Evolutionary conservation across 2,329 filamentous ascomycete species (phyloP).

Genomic region (Parafenestella ontariensis): DNA sequence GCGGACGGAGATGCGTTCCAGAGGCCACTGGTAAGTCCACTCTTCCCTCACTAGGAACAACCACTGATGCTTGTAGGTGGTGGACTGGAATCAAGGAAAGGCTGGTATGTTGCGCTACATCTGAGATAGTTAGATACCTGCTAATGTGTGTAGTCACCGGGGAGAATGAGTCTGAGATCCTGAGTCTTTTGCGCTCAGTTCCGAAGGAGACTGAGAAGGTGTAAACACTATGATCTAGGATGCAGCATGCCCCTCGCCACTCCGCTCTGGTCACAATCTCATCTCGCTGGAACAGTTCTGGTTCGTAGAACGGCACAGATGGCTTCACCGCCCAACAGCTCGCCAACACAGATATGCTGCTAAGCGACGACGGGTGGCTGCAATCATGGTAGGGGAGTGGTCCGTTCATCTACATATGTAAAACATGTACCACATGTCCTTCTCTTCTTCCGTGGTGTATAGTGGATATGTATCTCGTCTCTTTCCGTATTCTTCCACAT

Average conservation of each 20-base stretch:
- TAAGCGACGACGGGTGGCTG: conserved; percentile 28
- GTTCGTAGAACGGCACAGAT: neutral
- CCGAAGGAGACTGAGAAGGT: conserved; percentile 49
- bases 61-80: conserved; percentile 51
- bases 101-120: conserved; percentile 60
- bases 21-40: conserved; percentile 72
- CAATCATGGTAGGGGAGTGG: conserved; percentile 8
- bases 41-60: neutral
- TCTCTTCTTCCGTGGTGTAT: neutral
- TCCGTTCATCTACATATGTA: conserved; percentile 9
- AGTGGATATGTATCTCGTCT: conserved; percentile 1
- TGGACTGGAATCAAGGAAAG: conserved; percentile 93
- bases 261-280: neutral
- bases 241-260: conserved; percentile 4
- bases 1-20: conserved; percentile 72
- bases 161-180: conserved; percentile 85
- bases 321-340: conserved; percentile 9
- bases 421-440: conserved; percentile 9
- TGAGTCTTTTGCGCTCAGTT: conserved; percentile 75
- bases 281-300: neutral
- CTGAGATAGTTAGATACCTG: too few relatives aligned
- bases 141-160: conserved; percentile 62
- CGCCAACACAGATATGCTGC: neutral
- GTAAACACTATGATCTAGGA: conserved; percentile 13
- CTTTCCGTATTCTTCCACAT: neutral